phyloP scores from a whole-genome alignment of 2,329 filamentous ascomycete species.

The Cytospora piceae region DNA sequence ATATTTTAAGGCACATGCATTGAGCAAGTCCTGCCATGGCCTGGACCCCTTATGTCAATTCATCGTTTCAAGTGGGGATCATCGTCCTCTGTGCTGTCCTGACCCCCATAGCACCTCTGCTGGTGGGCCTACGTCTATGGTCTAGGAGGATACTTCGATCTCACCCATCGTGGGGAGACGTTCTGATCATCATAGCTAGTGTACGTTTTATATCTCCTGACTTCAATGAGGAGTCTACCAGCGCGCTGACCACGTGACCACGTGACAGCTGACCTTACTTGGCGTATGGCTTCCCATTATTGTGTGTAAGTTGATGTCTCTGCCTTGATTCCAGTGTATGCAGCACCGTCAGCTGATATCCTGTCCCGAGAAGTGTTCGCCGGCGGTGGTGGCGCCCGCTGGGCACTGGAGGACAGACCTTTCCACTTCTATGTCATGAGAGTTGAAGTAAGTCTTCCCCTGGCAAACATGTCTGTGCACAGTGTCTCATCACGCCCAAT shows the following conservation, averaged over 20 bases:
- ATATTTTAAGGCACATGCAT: no score
- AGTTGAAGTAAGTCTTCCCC: slow-evolving; percentile 13
- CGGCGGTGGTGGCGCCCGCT: slow-evolving; percentile 17
- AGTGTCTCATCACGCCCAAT: not conserved
- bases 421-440: slow-evolving; percentile 23
- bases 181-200: slow-evolving; percentile 8
- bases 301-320: not conserved
- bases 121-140: slow-evolving; percentile 20
- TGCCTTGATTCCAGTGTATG: not conserved
- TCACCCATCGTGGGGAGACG: slow-evolving; percentile 8
- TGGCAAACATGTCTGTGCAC: no score
- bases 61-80: slow-evolving; percentile 19
- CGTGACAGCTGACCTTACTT: slow-evolving; percentile 9
- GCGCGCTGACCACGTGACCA: not conserved
- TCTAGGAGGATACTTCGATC: slow-evolving; percentile 22
- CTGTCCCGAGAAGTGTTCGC: slow-evolving; percentile 8
- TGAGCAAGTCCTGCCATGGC: slow-evolving; percentile 8
- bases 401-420: slow-evolving; percentile 10
- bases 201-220: not conserved
- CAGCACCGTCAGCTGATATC: not conserved
- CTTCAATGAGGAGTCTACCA: no score
- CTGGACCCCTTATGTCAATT: slow-evolving; percentile 18
- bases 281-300: slow-evolving; percentile 25
- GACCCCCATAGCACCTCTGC: slow-evolving; percentile 11
- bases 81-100: slow-evolving; percentile 15